A percentile compares a stretch with the other conserved stretches of the same genome.
phyloP scores from a whole-genome alignment of 78 protist genomes.

The Speleostelium caveatum region DNA sequence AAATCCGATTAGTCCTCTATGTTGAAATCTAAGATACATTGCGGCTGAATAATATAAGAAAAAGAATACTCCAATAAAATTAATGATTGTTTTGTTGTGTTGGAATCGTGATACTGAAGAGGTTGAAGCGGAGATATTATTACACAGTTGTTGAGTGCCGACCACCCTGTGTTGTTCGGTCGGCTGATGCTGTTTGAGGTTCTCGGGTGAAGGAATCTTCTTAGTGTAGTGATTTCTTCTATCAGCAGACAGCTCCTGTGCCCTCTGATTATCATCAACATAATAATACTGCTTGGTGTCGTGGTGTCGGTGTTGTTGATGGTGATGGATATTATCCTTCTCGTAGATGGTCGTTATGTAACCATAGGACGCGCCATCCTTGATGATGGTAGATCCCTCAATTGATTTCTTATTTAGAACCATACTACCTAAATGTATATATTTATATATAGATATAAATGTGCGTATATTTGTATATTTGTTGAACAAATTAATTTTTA shows the following conservation, averaged over 20 bases:
- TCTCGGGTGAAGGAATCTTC: neutral
- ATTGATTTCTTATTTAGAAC: neutral
- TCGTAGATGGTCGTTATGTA: too few relatives aligned
- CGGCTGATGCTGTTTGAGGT: neutral
- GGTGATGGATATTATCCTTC: too few relatives aligned
- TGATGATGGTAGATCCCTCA: neutral
- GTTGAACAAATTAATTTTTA: too few relatives aligned
- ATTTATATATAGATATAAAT: too few relatives aligned
- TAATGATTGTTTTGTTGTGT: slow-evolving; percentile 5
- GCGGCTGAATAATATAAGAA: slow-evolving; percentile 32
- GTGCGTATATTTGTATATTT: too few relatives aligned
- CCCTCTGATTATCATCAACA: neutral
- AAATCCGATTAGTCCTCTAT: slow-evolving; percentile 51
- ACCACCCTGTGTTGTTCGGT: neutral
- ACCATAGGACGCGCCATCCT: neutral
- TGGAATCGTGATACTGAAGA: neutral
- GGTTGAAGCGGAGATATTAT: neutral
- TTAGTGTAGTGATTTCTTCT: neutral
- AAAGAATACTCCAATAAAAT: slow-evolving; percentile 9
- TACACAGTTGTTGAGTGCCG: neutral
- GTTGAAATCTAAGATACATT: slow-evolving; percentile 61
- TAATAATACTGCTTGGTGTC: neutral
- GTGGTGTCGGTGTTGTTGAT: too few relatives aligned
- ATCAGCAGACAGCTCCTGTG: neutral
- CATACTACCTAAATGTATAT: neutral